Evolutionary conservation across 306 rosid species (phyloP).

Genomic region (Sechiopsis laciniata): DNA sequence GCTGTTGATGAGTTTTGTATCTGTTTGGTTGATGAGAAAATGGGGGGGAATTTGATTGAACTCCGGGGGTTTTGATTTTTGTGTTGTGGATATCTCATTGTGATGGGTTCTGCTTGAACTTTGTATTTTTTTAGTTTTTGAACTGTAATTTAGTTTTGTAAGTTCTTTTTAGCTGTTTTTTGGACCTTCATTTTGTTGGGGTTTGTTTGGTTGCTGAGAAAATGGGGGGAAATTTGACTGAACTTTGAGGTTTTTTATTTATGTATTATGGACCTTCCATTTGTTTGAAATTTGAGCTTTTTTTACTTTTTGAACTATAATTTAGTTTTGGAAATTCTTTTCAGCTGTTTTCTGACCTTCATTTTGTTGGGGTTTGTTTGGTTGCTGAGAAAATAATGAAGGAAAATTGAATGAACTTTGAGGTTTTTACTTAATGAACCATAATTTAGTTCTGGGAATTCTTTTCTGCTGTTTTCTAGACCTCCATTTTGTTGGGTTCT

Average conservation of each 20-base stretch:
- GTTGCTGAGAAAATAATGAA: constrained; percentile 11
- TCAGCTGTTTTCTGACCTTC: background rate
- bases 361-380: background rate
- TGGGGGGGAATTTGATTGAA: background rate
- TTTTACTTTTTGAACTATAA: background rate
- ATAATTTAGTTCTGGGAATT: background rate
- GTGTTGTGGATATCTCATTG: background rate
- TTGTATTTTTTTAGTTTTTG: background rate
- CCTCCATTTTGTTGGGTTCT: background rate
- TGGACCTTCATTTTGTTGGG: background rate
- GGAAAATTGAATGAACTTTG: background rate
- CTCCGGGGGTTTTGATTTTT: too few relatives aligned
- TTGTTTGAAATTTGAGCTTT: background rate
- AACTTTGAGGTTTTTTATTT: background rate
- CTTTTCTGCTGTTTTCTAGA: background rate
- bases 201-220: constrained; percentile 20
- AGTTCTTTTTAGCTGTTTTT: background rate
- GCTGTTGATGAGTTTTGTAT: background rate
- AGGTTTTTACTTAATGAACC: background rate
- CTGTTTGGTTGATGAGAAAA: constrained; percentile 25
- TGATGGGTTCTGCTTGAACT: background rate
- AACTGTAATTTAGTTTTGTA: background rate
- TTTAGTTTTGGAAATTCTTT: background rate
- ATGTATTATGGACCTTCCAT: background rate
- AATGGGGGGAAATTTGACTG: background rate